Evolutionary conservation across 345 rosid genomes (phyloP), one percentile per base, ranked within the genome.

Genomic region (Gossypium anomalum): DNA sequence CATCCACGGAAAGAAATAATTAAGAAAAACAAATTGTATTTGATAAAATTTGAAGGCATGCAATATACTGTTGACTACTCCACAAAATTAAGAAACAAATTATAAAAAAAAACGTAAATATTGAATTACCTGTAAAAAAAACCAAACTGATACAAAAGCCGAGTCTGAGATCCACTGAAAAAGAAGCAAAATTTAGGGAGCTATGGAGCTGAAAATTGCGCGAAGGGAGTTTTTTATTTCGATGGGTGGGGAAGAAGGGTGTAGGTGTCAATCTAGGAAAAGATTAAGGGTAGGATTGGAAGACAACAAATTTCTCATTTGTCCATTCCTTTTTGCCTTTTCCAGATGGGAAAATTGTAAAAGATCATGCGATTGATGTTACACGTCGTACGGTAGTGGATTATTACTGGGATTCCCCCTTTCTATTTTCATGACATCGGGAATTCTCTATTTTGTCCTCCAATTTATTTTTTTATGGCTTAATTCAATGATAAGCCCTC

Each of bases 331-430:
- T 15, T 17, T 3, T 4, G 0, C 1, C 7, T 43, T 65, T 43
- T 11, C 52, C 29, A 19, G 51, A 43, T 43, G 20, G 70, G 49
- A 47, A 65, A 53, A 20, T 34, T 20, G 71, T 7, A 58, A 41
- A 15, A 38, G 49, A 47, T n/a, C 55, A 22, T 72, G 44, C 41
- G 13, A 62, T 73, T 14, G 65, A 23, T 56, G 22, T 70, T 81
- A 81, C 71, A 58, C 78, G 71, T 65, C 78, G 76, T 70, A 64
- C 76, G 78, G 66, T 65, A 57, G 72, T 74, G 64, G 65, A 52
- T 68, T 76, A 34, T 34, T 34, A 34, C 41, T 5, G 41, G 41
- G 7, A 34, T 34, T 34, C 45, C 38, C 55, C 57, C 9, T 15
- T 45, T 69, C 61, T 61, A 80, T 29, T 76, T 76, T 72, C 71